Conservation (phyloP, 2,329 filamentous ascomycete species). For the Aspergillus quadrilineatus region DNA sequence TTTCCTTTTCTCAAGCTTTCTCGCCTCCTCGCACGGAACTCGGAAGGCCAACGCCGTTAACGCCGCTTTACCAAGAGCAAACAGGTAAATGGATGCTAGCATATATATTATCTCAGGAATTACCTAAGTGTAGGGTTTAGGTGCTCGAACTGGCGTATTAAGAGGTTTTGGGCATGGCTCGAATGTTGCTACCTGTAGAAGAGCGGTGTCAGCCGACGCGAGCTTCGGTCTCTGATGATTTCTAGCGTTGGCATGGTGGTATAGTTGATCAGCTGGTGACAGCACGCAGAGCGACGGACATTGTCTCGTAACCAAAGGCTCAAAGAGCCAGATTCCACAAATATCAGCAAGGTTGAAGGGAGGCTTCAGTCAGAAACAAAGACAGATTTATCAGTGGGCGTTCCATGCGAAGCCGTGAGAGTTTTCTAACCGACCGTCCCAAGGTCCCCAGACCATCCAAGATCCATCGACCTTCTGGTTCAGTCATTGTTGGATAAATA, state of each 20-base stretch:
- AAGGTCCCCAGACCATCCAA: not conserved
- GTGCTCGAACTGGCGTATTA: not conserved
- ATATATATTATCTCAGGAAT: not conserved
- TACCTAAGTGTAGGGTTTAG: not conserved
- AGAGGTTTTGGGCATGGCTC: not conserved
- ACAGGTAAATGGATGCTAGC: not conserved
- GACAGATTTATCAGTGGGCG: not conserved
- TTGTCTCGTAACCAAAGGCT: not conserved
- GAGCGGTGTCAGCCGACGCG: not conserved
- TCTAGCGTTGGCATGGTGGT: not conserved
- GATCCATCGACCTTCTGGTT: not conserved
- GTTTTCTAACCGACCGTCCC: constrained; percentile 1
- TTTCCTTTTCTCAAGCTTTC: not conserved
- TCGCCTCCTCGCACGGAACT: not conserved
- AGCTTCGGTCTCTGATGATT: not conserved
- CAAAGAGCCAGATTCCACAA: not conserved
- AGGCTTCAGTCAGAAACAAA: not conserved
- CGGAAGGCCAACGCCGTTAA: not conserved
- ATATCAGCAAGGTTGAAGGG: not conserved
- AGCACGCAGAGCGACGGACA: not conserved
- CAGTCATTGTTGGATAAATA: not conserved
- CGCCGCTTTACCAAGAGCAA: not conserved
- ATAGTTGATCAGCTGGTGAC: not conserved
- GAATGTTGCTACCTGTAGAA: not conserved
- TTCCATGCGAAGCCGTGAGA: not conserved